Conservation (phyloP, 495 filamentous ascomycete species). For the Sordaria brevicollis region DNA sequence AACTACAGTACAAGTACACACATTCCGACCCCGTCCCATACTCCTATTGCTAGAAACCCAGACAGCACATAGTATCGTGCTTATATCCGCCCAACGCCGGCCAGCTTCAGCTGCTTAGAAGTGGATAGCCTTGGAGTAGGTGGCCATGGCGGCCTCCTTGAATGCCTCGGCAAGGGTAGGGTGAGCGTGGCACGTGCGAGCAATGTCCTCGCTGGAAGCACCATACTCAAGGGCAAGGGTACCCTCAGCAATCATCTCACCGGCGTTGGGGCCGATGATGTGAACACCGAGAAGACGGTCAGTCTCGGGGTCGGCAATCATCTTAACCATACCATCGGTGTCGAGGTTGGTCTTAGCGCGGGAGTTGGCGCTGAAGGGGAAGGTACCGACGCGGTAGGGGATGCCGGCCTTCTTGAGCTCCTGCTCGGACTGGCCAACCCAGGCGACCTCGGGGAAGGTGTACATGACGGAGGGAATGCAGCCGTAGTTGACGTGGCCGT, state of each 20-base stretch:
- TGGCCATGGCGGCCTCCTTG: constrained; percentile 99
- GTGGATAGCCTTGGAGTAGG: constrained; percentile 93
- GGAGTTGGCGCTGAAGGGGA: constrained; percentile 96
- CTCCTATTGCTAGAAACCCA: constrained; percentile 2
- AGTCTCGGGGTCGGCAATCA: constrained; percentile 91
- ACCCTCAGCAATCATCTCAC: constrained; percentile 98
- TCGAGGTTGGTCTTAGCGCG: constrained; percentile 98
- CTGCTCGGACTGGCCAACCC: constrained; percentile 97
- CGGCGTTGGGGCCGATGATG: constrained; percentile 91
- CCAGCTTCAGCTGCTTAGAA: constrained; percentile 45
- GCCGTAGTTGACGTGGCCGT: constrained; percentile 98
- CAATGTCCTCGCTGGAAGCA: constrained; percentile 89
- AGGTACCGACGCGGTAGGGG: constrained; percentile 82
- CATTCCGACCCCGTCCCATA: background rate
- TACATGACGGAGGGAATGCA: constrained; percentile 99
- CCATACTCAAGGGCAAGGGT: constrained; percentile 95
- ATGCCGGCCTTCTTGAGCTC: constrained; percentile 83
- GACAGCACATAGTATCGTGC: background rate
- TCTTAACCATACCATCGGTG: constrained; percentile 94
- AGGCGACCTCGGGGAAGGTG: constrained; percentile 95
- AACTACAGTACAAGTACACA: constrained; percentile 19
- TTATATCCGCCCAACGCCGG: background rate
- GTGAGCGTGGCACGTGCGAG: constrained; percentile 92
- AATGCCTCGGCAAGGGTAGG: constrained; percentile 95
- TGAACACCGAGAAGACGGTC: constrained; percentile 91